phyloP scores from a whole-genome alignment of 2,329 filamentous ascomycete genomes.

The Lizonia empirigonia region DNA sequence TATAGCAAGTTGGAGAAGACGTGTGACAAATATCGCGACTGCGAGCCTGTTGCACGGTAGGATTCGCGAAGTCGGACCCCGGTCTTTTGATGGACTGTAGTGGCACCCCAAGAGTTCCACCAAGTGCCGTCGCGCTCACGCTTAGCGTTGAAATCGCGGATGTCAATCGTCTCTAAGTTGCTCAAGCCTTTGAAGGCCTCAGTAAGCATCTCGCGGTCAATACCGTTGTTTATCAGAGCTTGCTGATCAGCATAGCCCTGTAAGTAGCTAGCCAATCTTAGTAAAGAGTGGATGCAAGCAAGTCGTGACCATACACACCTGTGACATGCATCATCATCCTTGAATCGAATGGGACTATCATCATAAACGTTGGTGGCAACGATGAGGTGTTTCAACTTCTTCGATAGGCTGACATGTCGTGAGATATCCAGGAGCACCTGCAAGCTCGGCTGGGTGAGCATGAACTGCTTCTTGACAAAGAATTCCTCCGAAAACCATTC shows the following conservation, averaged over 20 bases:
- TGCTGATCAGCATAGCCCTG: constrained; percentile 30
- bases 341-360: constrained; percentile 21
- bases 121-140: constrained; percentile 57
- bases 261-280: constrained; percentile 21
- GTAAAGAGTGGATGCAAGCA: too few relatives aligned
- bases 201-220: constrained; percentile 60
- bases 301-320: background rate
- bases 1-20: constrained; percentile 29
- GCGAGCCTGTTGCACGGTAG: constrained; percentile 8
- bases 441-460: constrained; percentile 64
- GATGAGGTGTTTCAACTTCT: constrained; percentile 56
- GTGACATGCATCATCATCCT: constrained; percentile 16
- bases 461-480: constrained; percentile 70
- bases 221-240: constrained; percentile 50
- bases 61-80: constrained; percentile 30
- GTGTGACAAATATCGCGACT: constrained; percentile 19
- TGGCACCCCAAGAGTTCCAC: constrained; percentile 64
- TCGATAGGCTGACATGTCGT: constrained; percentile 45
- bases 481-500: constrained; percentile 65
- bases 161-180: constrained; percentile 61
- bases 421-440: constrained; percentile 56
- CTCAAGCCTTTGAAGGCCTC: constrained; percentile 62
- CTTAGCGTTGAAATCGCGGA: constrained; percentile 64
- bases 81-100: constrained; percentile 48
- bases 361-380: constrained; percentile 53